Conservation (phyloP, 352 stramenopile species). For the Pythium phragmiticola region DNA sequence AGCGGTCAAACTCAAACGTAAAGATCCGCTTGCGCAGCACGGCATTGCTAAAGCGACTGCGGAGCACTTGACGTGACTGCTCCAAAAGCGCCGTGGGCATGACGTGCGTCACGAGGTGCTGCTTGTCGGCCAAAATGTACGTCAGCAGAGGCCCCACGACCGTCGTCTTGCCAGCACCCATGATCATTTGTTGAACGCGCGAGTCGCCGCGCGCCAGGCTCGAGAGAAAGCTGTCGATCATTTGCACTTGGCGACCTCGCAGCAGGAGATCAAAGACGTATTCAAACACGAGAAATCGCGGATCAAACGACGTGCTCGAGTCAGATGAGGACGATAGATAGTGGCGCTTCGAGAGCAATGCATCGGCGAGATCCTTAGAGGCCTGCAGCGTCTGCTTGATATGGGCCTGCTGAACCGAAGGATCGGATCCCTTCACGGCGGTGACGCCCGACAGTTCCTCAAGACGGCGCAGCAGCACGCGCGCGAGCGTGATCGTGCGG, state of each 20-base stretch:
- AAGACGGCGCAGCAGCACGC: slow-evolving; percentile 32
- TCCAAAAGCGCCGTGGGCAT: slow-evolving; percentile 98
- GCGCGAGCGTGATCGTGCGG: slow-evolving; percentile 58
- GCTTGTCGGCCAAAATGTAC: slow-evolving; percentile 96
- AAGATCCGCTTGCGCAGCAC: slow-evolving; percentile 98
- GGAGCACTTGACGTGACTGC: slow-evolving; percentile 97
- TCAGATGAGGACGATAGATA: slow-evolving; percentile 40
- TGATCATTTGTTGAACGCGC: slow-evolving; percentile 98
- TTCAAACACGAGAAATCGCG: slow-evolving; percentile 99
- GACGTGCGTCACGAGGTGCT: slow-evolving; percentile 96
- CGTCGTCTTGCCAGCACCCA: slow-evolving; percentile 99
- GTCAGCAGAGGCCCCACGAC: slow-evolving; percentile 98
- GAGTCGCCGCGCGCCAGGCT: slow-evolving; percentile 77
- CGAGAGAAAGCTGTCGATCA: slow-evolving; percentile 98
- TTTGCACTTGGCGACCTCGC: slow-evolving; percentile 97
- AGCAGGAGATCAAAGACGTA: slow-evolving; percentile 99
- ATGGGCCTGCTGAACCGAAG: slow-evolving; percentile 16
- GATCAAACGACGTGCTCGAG: slow-evolving; percentile 89
- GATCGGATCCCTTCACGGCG: not conserved
- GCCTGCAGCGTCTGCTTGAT: slow-evolving; percentile 75
- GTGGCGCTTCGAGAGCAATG: slow-evolving; percentile 73
- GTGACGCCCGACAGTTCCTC: slow-evolving; percentile 14
- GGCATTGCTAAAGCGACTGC: slow-evolving; percentile 96
- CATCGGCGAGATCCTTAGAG: slow-evolving; percentile 78
- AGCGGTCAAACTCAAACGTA: slow-evolving; percentile 98